Evolutionary conservation across 2,329 filamentous ascomycete species (phyloP), one percentile per base, ranked within the genome.

Genomic region (Aspergillus aculeatus): DNA sequence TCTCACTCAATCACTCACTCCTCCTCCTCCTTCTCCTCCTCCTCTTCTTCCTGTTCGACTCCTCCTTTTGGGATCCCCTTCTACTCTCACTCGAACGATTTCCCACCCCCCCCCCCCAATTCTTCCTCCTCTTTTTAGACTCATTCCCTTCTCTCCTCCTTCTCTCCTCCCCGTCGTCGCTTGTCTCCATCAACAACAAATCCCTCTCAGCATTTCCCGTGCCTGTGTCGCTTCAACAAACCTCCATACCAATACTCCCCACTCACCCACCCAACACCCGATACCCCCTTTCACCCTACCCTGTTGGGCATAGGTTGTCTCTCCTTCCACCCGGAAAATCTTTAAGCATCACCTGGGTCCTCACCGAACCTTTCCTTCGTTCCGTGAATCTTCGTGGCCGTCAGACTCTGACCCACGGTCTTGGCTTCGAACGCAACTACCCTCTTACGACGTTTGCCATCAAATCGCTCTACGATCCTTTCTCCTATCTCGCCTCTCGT

Each of bases 381-480:
- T 54, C 54, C 19, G 55, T 62, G 58, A 60, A 57, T 62, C 58
- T 59, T 57, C 47, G 56, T 54, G 47, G 54, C 31, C 52, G 49
- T 55, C 57, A 62, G 59, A 52, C 59, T 62, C 63, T 61, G 60
- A 61, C 62, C 54, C 54, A 60, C 50, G 47, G 62, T 64, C 63
- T 68, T 68, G 64, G 63, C 64, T 62, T 50, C 47, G 58, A 61
- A 59, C 56, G 51, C 63, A 24, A 47, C 52, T 31, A 26, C 62
- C 64, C 65, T 63, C 66, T 59, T 49, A 65, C 54, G 50, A 54
- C 62, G 57, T 62, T 51, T 38, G 58, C 54, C 58, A 64, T 59
- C 26, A 29, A 29, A 29, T 29, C 62, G 21, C 58, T 61, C 51
- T 58, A 56, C 63, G 59, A 58, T 57, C 59, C 59, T 50, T 26